phyloP scores from a whole-genome alignment of 108 stramenopile genomes.

The Aurantiochytrium sp. region DNA sequence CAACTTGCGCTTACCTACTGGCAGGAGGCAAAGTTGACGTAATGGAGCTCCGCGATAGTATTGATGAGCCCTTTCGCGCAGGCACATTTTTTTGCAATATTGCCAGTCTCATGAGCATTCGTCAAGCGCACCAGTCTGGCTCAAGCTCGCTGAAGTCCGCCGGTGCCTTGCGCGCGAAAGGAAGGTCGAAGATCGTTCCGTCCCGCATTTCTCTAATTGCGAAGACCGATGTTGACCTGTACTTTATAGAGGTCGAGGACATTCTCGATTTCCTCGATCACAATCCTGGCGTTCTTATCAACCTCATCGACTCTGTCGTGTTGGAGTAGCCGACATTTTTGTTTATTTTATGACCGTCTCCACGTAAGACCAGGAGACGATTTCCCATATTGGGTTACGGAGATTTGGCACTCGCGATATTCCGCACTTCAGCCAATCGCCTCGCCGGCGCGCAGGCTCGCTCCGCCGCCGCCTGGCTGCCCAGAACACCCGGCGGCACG shows the following conservation, averaged over 20 bases:
- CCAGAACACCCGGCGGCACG: no score
- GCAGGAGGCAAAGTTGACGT: background rate
- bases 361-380: no score
- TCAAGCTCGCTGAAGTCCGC: background rate
- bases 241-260: background rate
- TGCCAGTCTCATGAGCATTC: background rate
- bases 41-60: background rate
- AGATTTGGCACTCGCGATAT: no score
- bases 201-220: background rate
- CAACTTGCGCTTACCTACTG: background rate
- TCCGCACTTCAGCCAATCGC: no score
- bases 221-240: background rate
- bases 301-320: background rate
- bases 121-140: background rate
- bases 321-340: background rate
- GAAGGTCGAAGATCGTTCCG: background rate
- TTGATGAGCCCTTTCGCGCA: background rate
- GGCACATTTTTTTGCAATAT: constrained; percentile 4
- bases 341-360: no score
- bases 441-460: no score
- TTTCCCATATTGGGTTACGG: no score
- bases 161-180: background rate
- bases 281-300: background rate
- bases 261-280: background rate
- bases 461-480: no score